phyloP scores from a whole-genome alignment of 768 basidiomycete genomes.

The Pleurotus sapidus region DNA sequence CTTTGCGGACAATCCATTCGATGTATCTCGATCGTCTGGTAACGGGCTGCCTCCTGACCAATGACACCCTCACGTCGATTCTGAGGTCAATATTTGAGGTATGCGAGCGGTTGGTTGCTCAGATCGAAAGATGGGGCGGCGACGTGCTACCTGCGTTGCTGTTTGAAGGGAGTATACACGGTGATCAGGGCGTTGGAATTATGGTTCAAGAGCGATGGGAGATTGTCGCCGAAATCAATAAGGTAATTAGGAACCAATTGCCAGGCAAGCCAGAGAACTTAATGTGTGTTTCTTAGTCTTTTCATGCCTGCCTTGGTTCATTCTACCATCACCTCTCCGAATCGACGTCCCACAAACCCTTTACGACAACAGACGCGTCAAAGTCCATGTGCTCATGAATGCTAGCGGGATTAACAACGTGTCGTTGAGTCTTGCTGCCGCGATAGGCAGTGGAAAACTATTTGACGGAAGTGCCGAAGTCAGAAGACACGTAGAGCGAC shows the following conservation, averaged over 20 bases:
- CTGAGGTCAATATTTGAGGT: constrained; percentile 75
- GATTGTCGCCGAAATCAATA: constrained; percentile 73
- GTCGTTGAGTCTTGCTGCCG: background rate
- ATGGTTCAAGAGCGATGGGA: constrained; percentile 70
- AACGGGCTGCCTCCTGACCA: constrained; percentile 76
- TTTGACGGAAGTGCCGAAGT: constrained; percentile 65
- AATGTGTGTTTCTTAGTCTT: constrained; percentile 39
- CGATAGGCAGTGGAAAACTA: constrained; percentile 37
- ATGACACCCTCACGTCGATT: constrained; percentile 55
- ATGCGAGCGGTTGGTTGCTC: constrained; percentile 84
- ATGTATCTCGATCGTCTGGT: constrained; percentile 78
- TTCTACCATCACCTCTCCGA: constrained; percentile 81
- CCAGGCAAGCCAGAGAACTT: background rate
- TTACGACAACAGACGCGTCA: constrained; percentile 64
- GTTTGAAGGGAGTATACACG: constrained; percentile 74
- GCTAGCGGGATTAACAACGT: constrained; percentile 39
- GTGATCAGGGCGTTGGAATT: constrained; percentile 58
- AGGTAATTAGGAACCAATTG: constrained; percentile 41
- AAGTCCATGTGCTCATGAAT: constrained; percentile 67
- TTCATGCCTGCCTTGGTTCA: constrained; percentile 62
- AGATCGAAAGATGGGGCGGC: constrained; percentile 90
- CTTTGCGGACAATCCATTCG: constrained; percentile 77
- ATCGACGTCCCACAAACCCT: constrained; percentile 75
- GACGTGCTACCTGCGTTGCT: constrained; percentile 83
- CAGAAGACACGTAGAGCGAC: constrained; percentile 76